A percentile compares a stretch with the other conserved stretches of the same genome.
Conservation (phyloP, 176 grass and related monocot genomes). For the Oryza glaberrima region DNA sequence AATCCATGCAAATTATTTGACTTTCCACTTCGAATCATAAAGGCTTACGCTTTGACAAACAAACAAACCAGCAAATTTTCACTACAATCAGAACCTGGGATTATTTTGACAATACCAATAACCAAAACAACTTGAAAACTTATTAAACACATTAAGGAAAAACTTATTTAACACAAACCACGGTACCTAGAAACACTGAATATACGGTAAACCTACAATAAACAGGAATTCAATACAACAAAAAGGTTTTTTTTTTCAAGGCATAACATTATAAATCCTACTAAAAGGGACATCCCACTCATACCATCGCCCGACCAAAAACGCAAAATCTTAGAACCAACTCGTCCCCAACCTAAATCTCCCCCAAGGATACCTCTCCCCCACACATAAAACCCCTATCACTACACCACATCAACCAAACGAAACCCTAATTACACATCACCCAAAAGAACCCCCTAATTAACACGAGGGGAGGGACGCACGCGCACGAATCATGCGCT, state of each 20-base stretch:
- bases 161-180: neutral
- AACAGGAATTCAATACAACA: too few relatives aligned
- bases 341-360: neutral
- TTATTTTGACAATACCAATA: constrained; percentile 7
- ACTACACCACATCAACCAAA: neutral
- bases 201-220: neutral
- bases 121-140: neutral
- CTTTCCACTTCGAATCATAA: neutral
- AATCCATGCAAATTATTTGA: neutral
- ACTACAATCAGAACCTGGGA: neutral
- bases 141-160: neutral
- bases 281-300: neutral
- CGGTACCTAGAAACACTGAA: neutral
- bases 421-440: neutral
- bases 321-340: neutral
- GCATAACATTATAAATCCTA: neutral
- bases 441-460: neutral
- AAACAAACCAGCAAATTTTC: neutral
- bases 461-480: too few relatives aligned
- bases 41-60: neutral
- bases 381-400: neutral
- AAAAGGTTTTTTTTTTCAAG: neutral
- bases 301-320: neutral
- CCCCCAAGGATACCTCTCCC: neutral
- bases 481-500: too few relatives aligned